phyloP scores from a whole-genome alignment of 805 yeast species.

The Candida railenensis region DNA sequence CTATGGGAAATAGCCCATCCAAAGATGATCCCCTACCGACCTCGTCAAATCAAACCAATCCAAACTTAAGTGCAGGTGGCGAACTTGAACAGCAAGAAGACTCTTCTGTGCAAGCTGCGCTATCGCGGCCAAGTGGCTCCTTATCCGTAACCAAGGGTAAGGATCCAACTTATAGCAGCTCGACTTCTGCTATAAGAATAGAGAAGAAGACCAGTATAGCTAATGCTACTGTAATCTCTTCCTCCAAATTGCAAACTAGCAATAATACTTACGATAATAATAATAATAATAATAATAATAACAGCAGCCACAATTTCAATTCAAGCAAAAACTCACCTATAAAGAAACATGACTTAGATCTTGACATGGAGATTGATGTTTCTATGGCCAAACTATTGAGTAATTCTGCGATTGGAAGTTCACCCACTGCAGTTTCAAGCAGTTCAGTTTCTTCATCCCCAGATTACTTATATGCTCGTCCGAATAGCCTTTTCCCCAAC shows the following conservation, averaged over 20 bases:
- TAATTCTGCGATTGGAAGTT: neutral
- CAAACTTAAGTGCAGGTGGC: conserved; percentile 19
- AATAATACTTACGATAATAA: conserved; percentile 8
- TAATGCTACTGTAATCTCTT: neutral
- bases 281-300: conserved; percentile 7
- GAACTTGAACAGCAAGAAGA: conserved; percentile 10
- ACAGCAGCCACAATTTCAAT: conserved; percentile 5
- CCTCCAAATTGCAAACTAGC: conserved; percentile 1
- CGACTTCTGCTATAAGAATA: conserved; percentile 5
- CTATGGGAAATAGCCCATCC: conserved; percentile 70
- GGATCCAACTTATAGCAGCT: conserved; percentile 2
- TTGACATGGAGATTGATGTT: conserved; percentile 45
- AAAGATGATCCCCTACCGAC: conserved; percentile 48
- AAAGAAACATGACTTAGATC: conserved; percentile 14
- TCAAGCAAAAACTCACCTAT: conserved; percentile 1
- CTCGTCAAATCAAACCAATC: conserved; percentile 23
- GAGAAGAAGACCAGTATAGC: neutral
- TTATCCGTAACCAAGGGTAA: neutral
- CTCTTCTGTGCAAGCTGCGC: conserved; percentile 26
- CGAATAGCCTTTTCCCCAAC: neutral
- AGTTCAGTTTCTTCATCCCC: conserved; percentile 1
- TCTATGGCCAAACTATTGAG: conserved; percentile 42
- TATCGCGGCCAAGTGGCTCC: conserved; percentile 24
- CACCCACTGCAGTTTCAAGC: conserved; percentile 4
- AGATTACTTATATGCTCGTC: conserved; percentile 1